Percentiles rank a stretch among this genome's conserved stretches.
Conservation (phyloP, 768 basidiomycete species). For the Suillus hirtellus region DNA sequence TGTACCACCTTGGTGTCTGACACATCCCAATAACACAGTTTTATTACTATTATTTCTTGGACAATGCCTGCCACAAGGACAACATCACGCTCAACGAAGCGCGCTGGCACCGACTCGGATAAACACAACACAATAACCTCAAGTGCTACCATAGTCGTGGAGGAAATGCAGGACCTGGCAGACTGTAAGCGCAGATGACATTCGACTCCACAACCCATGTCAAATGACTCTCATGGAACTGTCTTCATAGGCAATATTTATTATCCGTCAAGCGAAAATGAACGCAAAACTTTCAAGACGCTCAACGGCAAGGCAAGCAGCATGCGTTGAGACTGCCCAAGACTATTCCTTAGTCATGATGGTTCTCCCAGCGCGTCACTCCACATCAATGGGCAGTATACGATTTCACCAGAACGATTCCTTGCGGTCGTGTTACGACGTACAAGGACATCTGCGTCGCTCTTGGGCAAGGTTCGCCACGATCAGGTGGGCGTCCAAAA, state of each 20-base stretch:
- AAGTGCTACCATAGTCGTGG: neutral
- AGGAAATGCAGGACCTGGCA: constrained; percentile 10
- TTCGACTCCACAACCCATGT: neutral
- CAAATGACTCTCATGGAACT: neutral
- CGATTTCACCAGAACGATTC: constrained; percentile 51
- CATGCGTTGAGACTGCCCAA: neutral
- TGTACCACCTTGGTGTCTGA: neutral
- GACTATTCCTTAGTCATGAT: constrained; percentile 17
- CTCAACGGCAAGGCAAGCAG: constrained; percentile 29
- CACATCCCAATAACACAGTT: neutral
- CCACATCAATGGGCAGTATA: constrained; percentile 62
- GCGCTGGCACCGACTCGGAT: neutral
- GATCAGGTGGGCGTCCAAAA: constrained; percentile 48
- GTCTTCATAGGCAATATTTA: constrained; percentile 11
- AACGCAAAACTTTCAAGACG: constrained; percentile 27
- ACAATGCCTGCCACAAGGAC: constrained; percentile 10
- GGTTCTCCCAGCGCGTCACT: constrained; percentile 46
- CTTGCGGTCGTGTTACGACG: constrained; percentile 52
- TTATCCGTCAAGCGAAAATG: constrained; percentile 17
- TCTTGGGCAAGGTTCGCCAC: constrained; percentile 57
- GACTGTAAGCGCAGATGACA: constrained; percentile 5
- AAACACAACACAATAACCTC: neutral
- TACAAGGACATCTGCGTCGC: constrained; percentile 54
- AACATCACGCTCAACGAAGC: neutral
- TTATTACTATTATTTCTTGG: too few relatives aligned